Evolutionary conservation across 495 filamentous ascomycete genomes (phyloP).

Genomic region (Beverwykella pulmonaria): DNA sequence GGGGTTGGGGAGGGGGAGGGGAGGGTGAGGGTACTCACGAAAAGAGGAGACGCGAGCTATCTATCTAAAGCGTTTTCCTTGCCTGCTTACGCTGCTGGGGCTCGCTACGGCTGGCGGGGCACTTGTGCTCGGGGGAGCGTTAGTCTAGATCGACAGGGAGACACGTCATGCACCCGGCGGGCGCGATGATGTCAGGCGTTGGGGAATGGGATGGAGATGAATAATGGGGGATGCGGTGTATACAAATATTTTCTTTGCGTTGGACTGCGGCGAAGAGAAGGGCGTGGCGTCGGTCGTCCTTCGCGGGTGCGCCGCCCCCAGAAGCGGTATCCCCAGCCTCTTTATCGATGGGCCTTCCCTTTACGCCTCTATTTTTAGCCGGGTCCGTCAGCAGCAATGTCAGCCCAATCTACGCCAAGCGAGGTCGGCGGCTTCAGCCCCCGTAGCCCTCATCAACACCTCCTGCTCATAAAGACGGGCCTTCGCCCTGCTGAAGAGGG

Average conservation of each 20-base stretch:
- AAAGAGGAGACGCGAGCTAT: too few relatives aligned
- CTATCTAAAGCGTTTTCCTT: too few relatives aligned
- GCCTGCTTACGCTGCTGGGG: neutral
- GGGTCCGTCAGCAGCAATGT: neutral
- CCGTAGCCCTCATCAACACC: too few relatives aligned
- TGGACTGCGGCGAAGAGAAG: neutral
- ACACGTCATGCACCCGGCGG: slow-evolving; percentile 25
- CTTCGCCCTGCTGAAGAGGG: neutral
- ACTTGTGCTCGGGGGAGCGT: neutral
- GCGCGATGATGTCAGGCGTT: too few relatives aligned
- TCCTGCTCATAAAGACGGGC: too few relatives aligned
- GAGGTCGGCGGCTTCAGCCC: too few relatives aligned
- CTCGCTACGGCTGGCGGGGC: neutral
- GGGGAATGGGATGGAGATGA: neutral
- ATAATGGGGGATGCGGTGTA: neutral
- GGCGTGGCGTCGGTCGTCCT: neutral
- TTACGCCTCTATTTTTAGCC: neutral
- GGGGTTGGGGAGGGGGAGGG: neutral
- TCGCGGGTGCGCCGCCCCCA: neutral
- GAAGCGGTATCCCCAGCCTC: neutral
- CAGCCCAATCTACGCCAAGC: neutral
- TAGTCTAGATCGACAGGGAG: slow-evolving; percentile 9
- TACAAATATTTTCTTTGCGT: too few relatives aligned
- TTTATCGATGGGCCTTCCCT: neutral
- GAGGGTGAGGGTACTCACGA: too few relatives aligned